Evolutionary conservation across 441 rosid genomes (phyloP), one percentile per base, ranked within the genome.

Genomic region (Daphne laureola): DNA sequence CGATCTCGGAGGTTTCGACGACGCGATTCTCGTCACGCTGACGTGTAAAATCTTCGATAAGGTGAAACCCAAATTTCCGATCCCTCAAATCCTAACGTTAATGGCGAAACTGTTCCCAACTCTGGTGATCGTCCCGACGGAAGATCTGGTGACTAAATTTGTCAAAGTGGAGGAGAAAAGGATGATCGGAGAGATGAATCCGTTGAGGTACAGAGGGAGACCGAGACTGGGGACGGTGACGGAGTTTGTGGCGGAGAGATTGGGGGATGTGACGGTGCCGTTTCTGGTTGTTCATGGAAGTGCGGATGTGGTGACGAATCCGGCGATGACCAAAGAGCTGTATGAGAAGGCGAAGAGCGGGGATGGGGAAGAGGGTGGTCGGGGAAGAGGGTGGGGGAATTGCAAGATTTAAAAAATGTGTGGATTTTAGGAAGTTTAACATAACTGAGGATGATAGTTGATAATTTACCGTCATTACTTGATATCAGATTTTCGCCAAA

Each of bases 291-390:
- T 88, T 42, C 98, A 91, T 59, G 98, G 96, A 1, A 83, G 79
- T 47, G 95, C 68, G 0, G 98, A 86, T 66, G 90, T 67, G 46
- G 96, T 91, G 1, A 91, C 98, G 0, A 95, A 88, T 71, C 95
- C 96, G 14, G 74, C 75, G 7, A 93, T 86, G 70, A 91, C 93
- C 67, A 67, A 66, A 64, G 80, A 71, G 4, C 53, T 87, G 75
- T 82, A 78, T 49, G 66, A 65, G 61, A 66, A 55, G 49, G 89
- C 98, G 1, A 61, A 46, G 42, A 88, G 94, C 43, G 46, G 51
- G 17, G 96, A 86, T n/a, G n/a, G n/a, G n/a, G n/a, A n/a, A n/a
- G n/a, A n/a, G n/a, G n/a, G n/a, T n/a, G n/a, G n/a, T n/a, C n/a
- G n/a, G n/a, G n/a, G n/a, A n/a, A n/a, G n/a, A n/a, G n/a, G n/a